phyloP scores from a whole-genome alignment of 108 stramenopile species.

The Aurantiochytrium sp. region DNA sequence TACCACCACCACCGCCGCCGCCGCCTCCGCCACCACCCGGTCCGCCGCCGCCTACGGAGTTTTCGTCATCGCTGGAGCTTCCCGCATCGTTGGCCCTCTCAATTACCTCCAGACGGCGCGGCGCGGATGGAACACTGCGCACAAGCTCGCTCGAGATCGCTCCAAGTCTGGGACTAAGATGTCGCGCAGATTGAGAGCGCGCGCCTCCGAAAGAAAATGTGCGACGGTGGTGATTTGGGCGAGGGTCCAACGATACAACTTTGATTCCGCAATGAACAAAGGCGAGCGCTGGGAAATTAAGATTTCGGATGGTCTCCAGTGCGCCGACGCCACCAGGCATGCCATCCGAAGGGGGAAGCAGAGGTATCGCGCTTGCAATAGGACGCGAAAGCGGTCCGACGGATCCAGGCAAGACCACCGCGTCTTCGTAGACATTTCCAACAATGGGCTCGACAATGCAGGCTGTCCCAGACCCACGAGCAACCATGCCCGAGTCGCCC shows the following conservation, averaged over 20 bases:
- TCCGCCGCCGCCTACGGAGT: background rate
- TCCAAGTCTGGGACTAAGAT: background rate
- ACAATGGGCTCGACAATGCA: background rate
- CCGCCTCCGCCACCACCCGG: background rate
- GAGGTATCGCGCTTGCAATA: background rate
- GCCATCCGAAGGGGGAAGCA: background rate
- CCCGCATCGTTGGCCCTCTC: background rate
- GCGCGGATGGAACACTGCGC: background rate
- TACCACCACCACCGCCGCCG: no score
- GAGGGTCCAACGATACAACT: background rate
- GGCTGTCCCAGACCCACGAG: slow-evolving; percentile 87
- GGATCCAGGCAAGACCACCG: background rate
- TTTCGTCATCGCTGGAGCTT: background rate
- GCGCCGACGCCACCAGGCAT: background rate
- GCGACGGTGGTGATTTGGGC: background rate
- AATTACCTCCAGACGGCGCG: background rate
- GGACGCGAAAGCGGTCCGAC: background rate
- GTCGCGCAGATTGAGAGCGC: background rate
- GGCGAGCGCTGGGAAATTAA: background rate
- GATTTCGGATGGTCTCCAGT: background rate
- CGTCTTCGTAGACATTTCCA: background rate
- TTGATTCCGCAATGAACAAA: background rate
- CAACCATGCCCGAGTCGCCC: slow-evolving; percentile 91
- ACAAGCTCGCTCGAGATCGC: background rate
- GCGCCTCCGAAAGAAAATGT: background rate